Base-by-base conservation (phyloP, 345 rosid species). In the Toxicodendron radicans region DNA sequence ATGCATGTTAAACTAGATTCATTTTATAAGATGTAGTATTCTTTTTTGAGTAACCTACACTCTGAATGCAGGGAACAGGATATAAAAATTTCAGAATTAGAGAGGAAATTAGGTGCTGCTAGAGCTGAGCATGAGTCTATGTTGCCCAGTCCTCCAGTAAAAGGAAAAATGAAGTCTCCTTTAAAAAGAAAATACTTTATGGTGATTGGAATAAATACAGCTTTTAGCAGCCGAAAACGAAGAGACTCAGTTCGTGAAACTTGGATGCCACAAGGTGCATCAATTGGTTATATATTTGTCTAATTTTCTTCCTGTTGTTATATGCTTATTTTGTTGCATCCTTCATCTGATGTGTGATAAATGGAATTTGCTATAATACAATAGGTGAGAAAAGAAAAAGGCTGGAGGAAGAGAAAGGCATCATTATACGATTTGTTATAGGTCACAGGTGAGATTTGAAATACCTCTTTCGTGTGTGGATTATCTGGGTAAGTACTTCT, bases 201-300 rank as follows among this genome's bases (percentile, higher is more conserved):
- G 97, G 94, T 95, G 49, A 81, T 95, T 1, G 99, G 99, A 66
- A 87, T 95, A 70, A 92, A 95, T 73, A 95, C 99, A 0, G 93
- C 92, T 65, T 92, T 95, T 77, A 87, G 94, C 74, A 92, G 94
- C 62, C 83, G 91, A 78, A 87, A 85, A 75, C 85, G 97, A 66
- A 90, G 99, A 80, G 94, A 92, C 82, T 91, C 99, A 0, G 76
- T 92, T 70, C 91, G 97, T 61, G 76, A 85, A 74, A 95, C 97
- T 59, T 95, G 99, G 99, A 90, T 95, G 94, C 99, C 95, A 7
- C 94, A 87, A 85, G 97, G 99, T 91, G 78, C 75, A 71, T 51
- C n/a, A 11, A 4, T 4, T 74, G 45, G 52, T 61, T 38, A 27
- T 33, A n/a, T 80, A 10, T 43, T 56, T 75, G 38, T 52, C 52